Percentiles rank a stretch among this genome's conserved stretches.
Evolutionary conservation across 164 flowering plant species (phyloP).

Genomic region (Vitis riparia): DNA sequence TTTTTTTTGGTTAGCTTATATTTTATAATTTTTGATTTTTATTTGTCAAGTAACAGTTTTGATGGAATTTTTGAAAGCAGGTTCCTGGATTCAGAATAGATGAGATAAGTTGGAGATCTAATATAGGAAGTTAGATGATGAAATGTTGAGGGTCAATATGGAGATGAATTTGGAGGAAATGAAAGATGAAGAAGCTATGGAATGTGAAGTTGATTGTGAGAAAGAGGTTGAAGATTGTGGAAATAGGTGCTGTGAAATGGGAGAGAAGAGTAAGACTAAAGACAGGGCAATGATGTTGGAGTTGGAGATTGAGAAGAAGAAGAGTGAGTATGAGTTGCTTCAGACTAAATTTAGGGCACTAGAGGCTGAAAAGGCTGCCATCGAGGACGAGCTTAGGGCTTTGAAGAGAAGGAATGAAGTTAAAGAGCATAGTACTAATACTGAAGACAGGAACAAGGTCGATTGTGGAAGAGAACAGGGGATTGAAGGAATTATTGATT

Average conservation of each 20-base stretch:
- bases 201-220: not conserved
- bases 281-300: slow-evolving; percentile 18
- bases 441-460: not conserved
- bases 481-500: slow-evolving; percentile 16
- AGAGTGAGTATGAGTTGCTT: slow-evolving; percentile 25
- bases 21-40: not conserved
- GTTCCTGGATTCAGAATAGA: not conserved
- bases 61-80: not conserved
- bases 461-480: not conserved
- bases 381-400: slow-evolving; percentile 24
- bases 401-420: slow-evolving; percentile 25
- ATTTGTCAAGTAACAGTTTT: not conserved
- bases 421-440: slow-evolving; percentile 2
- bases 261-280: slow-evolving; percentile 16
- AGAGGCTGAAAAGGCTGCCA: slow-evolving; percentile 24
- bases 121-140: not conserved
- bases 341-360: slow-evolving; percentile 22
- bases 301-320: slow-evolving; percentile 21
- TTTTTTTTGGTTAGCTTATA: not conserved
- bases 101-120: not conserved
- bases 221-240: slow-evolving; percentile 18
- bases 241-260: slow-evolving; percentile 18
- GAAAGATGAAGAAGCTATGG: not conserved
- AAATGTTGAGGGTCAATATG: not conserved
- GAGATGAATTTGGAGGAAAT: not conserved